Evolutionary conservation across 2,329 filamentous ascomycete genomes (phyloP), one percentile per base, ranked within the genome.

Genomic region (Penicillium expansum): DNA sequence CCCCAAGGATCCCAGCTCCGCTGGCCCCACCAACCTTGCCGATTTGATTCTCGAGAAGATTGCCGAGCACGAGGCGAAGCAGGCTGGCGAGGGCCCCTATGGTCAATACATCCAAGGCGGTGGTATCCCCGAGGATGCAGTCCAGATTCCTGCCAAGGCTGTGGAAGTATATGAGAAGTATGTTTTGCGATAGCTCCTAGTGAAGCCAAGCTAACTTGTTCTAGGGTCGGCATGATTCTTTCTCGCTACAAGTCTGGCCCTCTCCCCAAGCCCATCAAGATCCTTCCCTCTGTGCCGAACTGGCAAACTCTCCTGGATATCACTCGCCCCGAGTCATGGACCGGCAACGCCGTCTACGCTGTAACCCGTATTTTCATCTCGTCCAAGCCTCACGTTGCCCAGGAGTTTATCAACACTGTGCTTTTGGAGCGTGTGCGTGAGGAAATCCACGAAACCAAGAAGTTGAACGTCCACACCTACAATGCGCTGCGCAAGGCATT

Each of bases 191-290:
- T 14, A 32, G 11, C 37, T 24, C 7, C 3, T 27, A 24, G n/a
- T 30, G n/a, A 37, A n/a, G 20, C 9, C 18, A 52, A 62, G 47
- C 62, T 72, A 56, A 67, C 44, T 29, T 37, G 41, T 24, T 61
- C 43, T 48, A 91, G 87, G 78, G 87, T 96, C 66, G 93, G 92
- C 59, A 81, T 92, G 64, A 88, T 97, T 59, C 83, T 99, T 57
- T 92, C 91, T 27, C 86, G 93, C 62, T 97, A 96, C 80, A 96
- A 96, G 77, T 93, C 90, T 14, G 94, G 94, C n/a, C 93, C 93
- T 64, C 83, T 99, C 32, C 94, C 94, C 20, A 99, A 99, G 76
- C 93, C 93, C 0, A 96, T 99, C 82, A 97, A 97, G 77, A 92
- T 97, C 62, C 83, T 99, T 9, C 94, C 94, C 2, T 92, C 92